phyloP scores from a whole-genome alignment of 768 basidiomycete genomes.

The Termitomyces sp. region DNA sequence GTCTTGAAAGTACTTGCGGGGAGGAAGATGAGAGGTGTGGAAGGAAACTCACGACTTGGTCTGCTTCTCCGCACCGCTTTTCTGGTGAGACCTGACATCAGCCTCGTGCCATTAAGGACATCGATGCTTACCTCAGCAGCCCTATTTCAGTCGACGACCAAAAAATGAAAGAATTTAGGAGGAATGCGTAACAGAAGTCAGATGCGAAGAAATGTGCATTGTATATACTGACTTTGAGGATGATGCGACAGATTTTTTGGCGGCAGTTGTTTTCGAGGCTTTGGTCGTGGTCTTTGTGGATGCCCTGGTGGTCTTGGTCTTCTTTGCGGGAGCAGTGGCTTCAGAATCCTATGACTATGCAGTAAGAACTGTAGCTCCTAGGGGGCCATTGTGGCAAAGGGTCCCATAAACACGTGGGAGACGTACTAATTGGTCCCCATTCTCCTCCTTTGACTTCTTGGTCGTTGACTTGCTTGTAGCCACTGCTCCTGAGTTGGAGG shows the following conservation, averaged over 20 bases:
- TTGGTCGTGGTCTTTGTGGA: conserved; percentile 13
- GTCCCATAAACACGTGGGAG: conserved; percentile 13
- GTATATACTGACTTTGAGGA: conserved; percentile 15
- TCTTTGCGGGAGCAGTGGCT: conserved; percentile 36
- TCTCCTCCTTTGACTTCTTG: conserved; percentile 21
- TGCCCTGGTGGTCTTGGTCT: conserved; percentile 33
- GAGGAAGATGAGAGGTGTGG: conserved; percentile 3
- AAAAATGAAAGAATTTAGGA: conserved; percentile 1
- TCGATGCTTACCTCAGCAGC: conserved; percentile 27
- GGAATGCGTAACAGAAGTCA: not conserved
- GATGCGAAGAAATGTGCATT: not conserved
- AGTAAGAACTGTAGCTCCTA: not conserved
- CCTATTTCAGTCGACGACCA: conserved; percentile 17
- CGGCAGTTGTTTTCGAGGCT: conserved; percentile 17
- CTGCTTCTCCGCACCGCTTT: conserved; percentile 18
- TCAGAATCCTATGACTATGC: conserved; percentile 12
- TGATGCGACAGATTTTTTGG: conserved; percentile 19
- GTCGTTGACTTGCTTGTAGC: conserved; percentile 25
- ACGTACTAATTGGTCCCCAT: conserved; percentile 16
- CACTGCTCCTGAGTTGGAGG: conserved; percentile 25
- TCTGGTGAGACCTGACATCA: conserved; percentile 20
- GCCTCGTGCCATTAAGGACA: conserved; percentile 10
- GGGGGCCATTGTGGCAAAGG: not conserved
- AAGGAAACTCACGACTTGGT: conserved; percentile 23
- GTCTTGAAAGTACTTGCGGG: conserved; percentile 4